Base-by-base conservation (phyloP, 2,329 filamentous ascomycete genomes). In the Xylaria digitata region DNA sequence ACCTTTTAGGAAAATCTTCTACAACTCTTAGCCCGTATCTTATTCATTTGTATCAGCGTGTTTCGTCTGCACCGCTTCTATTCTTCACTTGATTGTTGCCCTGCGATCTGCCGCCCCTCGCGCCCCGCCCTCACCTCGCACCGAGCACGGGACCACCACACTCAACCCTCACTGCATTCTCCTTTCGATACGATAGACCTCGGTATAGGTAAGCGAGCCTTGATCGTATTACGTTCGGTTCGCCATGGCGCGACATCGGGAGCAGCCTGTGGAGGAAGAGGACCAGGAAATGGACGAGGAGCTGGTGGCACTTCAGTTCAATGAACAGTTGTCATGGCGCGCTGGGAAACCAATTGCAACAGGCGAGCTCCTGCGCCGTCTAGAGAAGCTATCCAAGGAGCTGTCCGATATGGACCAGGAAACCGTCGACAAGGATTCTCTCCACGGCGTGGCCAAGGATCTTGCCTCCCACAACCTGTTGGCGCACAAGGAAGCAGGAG, bases 401-500 rank as follows among this genome's bases (percentile, higher is more conserved):
- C 86, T 99, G 70, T 86, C 89, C 69, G 90, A 91, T 65, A 87
- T 97, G 75, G 94, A 97, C 68, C 94, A 98, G 79, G 94, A 97
- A 74, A 90, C 91, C 65, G 89, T 91, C 65, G 89, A 97, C 67
- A 88, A 92, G 73, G 88, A 91, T n/a, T 94, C 93, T n/a, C 85
- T 98, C 71, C 88, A 86, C 68, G 89, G 90, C 57, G 92, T 97
- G 69, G 93, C 95, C 59, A 92, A 94, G 76, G 92, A 97, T 75
- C 86, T 99, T 50, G 93, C 90, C 6, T 89, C 90, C 70, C 89
- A 90, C 68, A 93, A 96, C 75, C 84, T 99, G 26, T 82, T 99
- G 53, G 89, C 88, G 66, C 96, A 99, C 81, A 97, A 97, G 82
- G 96, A 99, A 79, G 92, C 90, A 71, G 96, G 96, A 63, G 94